phyloP scores from a whole-genome alignment of 176 grass and related monocot species.

The Triticum urartu region DNA sequence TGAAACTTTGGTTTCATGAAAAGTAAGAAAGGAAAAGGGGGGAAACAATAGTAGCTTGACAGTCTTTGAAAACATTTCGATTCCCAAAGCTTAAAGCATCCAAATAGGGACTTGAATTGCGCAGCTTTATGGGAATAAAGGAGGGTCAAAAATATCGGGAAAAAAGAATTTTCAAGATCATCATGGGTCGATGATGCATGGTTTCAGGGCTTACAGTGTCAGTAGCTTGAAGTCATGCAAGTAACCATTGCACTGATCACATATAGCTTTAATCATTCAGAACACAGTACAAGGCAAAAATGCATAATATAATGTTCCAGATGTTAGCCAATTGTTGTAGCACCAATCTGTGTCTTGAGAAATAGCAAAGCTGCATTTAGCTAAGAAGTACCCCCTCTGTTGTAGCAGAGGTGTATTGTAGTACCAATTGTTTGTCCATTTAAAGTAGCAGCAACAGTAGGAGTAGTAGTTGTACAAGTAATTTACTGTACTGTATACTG shows the following conservation, averaged over 20 bases:
- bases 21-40: constrained; percentile 20
- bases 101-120: constrained; percentile 17
- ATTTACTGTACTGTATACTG: too few species aligned
- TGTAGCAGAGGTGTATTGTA: too few species aligned
- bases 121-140: constrained; percentile 35
- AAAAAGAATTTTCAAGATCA: neutral
- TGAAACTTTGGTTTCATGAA: constrained; percentile 42
- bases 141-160: neutral
- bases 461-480: too few species aligned
- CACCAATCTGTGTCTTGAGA: neutral
- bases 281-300: neutral
- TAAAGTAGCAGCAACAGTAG: neutral
- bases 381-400: neutral
- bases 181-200: constrained; percentile 24
- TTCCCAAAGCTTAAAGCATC: constrained; percentile 49
- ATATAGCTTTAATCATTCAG: constrained; percentile 22
- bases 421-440: too few species aligned
- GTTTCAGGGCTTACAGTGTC: constrained; percentile 26
- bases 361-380: neutral
- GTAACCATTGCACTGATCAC: neutral
- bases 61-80: constrained; percentile 46
- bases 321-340: neutral
- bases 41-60: neutral
- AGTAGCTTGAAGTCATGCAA: neutral
- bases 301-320: neutral